These are phyloP conservation scores for Purshia tridentata DNA, from an alignment of 306 rosid species.

Conservation along the genomic window DNA sequence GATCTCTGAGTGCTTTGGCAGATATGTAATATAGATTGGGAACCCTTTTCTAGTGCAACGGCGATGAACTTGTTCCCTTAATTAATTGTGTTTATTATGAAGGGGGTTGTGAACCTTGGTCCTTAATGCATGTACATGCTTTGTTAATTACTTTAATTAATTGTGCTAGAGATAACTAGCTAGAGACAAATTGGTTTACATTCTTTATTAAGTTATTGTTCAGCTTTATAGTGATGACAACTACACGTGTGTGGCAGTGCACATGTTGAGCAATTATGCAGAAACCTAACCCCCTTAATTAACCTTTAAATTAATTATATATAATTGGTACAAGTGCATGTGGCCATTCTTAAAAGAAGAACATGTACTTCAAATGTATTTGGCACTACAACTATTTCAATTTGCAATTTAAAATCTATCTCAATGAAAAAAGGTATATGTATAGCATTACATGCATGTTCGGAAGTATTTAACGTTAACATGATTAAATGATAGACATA, in stretches of 20 bases:
- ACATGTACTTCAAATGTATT: neutral
- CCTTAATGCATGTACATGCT: slow-evolving; percentile 16
- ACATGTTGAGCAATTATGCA: slow-evolving; percentile 6
- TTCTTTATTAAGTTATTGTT: neutral
- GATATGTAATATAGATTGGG: slow-evolving; percentile 18
- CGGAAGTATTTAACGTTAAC: neutral
- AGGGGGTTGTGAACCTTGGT: slow-evolving; percentile 9
- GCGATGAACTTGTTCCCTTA: slow-evolving; percentile 18
- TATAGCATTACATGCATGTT: neutral
- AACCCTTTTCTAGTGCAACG: slow-evolving; percentile 33
- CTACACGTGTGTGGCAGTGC: slow-evolving; percentile 24
- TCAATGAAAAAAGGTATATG: too few relatives aligned
- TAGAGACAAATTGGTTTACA: slow-evolving; percentile 7
- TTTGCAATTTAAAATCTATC: neutral
- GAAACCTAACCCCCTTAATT: neutral
- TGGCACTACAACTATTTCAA: neutral
- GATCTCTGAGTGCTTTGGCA: slow-evolving; percentile 16
- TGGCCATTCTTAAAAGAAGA: neutral
- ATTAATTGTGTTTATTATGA: neutral
- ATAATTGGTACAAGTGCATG: neutral
- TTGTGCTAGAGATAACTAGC: neutral
- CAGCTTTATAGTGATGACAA: slow-evolving; percentile 8
- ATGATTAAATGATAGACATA: neutral
- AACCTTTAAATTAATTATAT: neutral
- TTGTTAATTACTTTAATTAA: neutral